These are phyloP conservation scores for Pulveroboletus sp. DNA, from an alignment of 768 basidiomycete species.

Conservation along the genomic window DNA sequence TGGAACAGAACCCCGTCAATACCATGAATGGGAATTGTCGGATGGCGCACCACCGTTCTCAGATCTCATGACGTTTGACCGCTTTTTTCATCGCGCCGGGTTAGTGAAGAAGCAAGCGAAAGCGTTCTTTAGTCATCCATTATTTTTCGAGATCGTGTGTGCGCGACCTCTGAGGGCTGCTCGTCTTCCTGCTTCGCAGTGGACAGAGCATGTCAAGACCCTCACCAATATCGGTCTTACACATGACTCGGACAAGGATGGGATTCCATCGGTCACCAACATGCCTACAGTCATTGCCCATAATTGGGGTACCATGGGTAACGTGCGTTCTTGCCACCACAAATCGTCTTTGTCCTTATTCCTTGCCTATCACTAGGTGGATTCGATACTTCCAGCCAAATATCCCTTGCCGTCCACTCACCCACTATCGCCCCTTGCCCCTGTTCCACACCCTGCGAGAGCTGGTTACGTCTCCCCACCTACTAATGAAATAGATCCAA, in stretches of 20 bases:
- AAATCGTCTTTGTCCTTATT: not conserved
- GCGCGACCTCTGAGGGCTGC: slow-evolving; percentile 33
- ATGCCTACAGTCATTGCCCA: slow-evolving; percentile 9
- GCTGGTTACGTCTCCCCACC: slow-evolving; percentile 7
- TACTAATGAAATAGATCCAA: not conserved
- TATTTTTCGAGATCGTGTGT: too few relatives aligned
- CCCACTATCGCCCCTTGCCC: slow-evolving; percentile 19
- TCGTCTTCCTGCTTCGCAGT: slow-evolving; percentile 18
- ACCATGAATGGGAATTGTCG: too few relatives aligned
- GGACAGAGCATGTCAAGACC: slow-evolving; percentile 11
- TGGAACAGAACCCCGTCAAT: too few relatives aligned
- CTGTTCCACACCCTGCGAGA: slow-evolving; percentile 12
- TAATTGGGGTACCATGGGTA: too few relatives aligned
- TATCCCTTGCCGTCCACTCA: too few relatives aligned
- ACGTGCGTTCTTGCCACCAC: not conserved
- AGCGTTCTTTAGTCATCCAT: slow-evolving; percentile 29
- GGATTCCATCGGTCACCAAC: slow-evolving; percentile 4
- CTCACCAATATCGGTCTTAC: too few relatives aligned
- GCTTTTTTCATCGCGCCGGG: slow-evolving; percentile 44
- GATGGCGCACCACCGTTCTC: too few relatives aligned
- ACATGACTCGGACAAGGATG: not conserved
- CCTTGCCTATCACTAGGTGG: not conserved
- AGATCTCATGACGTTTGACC: slow-evolving; percentile 40
- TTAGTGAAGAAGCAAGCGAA: slow-evolving; percentile 36
- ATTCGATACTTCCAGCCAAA: too few relatives aligned